Evolutionary conservation across 2,329 filamentous ascomycete species (phyloP).

Genomic region (Fonsecaea multimorphosa): DNA sequence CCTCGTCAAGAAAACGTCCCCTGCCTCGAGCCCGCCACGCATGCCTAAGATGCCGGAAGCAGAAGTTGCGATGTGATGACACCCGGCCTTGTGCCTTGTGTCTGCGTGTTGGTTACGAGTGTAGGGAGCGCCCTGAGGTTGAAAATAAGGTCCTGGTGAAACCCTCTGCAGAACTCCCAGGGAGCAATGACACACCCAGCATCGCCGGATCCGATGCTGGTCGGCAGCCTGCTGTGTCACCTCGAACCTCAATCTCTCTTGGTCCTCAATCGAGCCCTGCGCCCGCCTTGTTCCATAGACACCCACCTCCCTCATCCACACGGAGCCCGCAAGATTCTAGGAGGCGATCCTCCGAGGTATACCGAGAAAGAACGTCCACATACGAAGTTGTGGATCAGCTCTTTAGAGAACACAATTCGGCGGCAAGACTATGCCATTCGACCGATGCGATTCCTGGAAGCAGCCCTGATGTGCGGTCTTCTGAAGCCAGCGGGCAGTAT

Average conservation of each 20-base stretch:
- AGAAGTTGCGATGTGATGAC: slow-evolving; percentile 34
- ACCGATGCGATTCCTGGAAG: slow-evolving; percentile 30
- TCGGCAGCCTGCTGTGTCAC: not conserved
- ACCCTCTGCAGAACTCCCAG: not conserved
- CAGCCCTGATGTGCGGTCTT: slow-evolving; percentile 26
- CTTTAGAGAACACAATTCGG: slow-evolving; percentile 29
- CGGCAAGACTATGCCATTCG: slow-evolving; percentile 18
- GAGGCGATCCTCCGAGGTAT: slow-evolving; percentile 21
- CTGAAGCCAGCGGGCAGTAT: slow-evolving; percentile 21
- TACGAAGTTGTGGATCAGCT: slow-evolving; percentile 34
- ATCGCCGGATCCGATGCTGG: not conserved
- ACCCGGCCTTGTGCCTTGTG: slow-evolving; percentile 28
- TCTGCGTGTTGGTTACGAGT: slow-evolving; percentile 28
- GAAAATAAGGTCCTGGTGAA: not conserved
- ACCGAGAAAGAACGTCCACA: slow-evolving; percentile 29
- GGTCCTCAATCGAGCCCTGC: not conserved
- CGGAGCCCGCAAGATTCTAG: slow-evolving; percentile 13
- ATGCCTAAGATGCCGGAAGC: slow-evolving; percentile 29
- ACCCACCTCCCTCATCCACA: not conserved
- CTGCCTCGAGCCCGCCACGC: slow-evolving; percentile 29
- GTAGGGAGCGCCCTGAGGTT: slow-evolving; percentile 27
- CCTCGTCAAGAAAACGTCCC: slow-evolving; percentile 25
- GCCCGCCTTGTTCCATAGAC: not conserved
- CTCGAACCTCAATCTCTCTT: not conserved
- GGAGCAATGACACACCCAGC: not conserved